Evolutionary conservation across 768 basidiomycete species (phyloP), one percentile per base, ranked within the genome.

Genomic region (Termitomyces sp.): DNA sequence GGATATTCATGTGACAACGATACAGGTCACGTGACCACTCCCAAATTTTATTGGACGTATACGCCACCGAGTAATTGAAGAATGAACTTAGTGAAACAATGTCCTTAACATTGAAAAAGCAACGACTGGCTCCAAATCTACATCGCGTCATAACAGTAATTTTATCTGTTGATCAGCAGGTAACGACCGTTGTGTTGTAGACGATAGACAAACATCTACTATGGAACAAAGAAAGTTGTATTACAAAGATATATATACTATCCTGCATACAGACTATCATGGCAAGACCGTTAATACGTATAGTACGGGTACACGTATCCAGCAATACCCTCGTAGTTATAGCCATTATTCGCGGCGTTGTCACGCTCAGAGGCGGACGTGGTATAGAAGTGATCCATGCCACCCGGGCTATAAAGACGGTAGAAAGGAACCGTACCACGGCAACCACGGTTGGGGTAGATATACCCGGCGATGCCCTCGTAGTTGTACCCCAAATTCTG

Each of bases 381-480:
- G 28, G 67, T 68, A 24, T 68, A 66, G 36, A 68, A 68, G 56
- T 68, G 67, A 52, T 68, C 67, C 5, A 44, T 45, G 16, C 44
- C 55, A 10, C 10, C 28, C 5, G 49, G 13, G 51, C 46, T 68
- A 24, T 63, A 68, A 20, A 65, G 56, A 28, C 68, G 58, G 34
- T 65, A 69, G 31, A 69, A 52, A 2, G 68, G 62, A 26, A 58
- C 56, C 3, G 49, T 58, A 4, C 56, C 58, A 47, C 55, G 60
- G 31, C 37, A 50, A 18, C 2, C 29, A 18, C 50, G 22, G 15
- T 34, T 58, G n/a, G 60, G 49, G 36, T 59, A 66, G 28, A 68
- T 61, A 41, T 65, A 64, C 20, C 63, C 68, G 2, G 63, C 57
- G 12, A 65, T 51, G 4, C 65, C 65, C 54, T 68, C 59, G 9